Evolutionary conservation across 345 rosid species (phyloP).

Genomic region (Moricandia moricandioides): DNA sequence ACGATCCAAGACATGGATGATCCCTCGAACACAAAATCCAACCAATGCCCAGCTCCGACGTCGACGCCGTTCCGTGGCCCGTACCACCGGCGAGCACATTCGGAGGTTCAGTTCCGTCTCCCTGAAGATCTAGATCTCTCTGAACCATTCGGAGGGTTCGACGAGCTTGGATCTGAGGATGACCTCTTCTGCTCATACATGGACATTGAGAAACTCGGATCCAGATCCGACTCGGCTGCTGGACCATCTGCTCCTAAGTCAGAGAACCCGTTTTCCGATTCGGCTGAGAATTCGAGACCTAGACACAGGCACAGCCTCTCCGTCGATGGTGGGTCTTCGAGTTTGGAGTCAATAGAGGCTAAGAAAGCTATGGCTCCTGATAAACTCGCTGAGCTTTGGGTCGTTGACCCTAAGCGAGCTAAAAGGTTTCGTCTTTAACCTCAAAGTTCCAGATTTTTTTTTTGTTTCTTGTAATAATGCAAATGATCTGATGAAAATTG

Average conservation of each 20-base stretch:
- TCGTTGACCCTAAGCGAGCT: slow-evolving; percentile 77
- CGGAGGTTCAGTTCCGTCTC: slow-evolving; percentile 75
- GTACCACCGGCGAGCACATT: slow-evolving; percentile 75
- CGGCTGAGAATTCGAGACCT: slow-evolving; percentile 34
- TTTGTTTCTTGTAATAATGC: neutral
- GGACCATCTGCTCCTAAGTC: slow-evolving; percentile 39
- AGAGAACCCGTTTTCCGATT: slow-evolving; percentile 36
- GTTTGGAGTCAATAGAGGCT: slow-evolving; percentile 68
- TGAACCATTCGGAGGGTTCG: slow-evolving; percentile 53
- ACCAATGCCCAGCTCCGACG: slow-evolving; percentile 27
- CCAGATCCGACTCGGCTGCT: slow-evolving; percentile 43
- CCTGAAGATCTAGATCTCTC: slow-evolving; percentile 73
- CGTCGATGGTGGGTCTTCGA: slow-evolving; percentile 55
- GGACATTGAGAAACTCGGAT: slow-evolving; percentile 81
- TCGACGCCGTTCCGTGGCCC: slow-evolving; percentile 42
- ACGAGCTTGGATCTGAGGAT: slow-evolving; percentile 76
- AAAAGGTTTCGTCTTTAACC: neutral
- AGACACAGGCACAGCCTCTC: slow-evolving; percentile 87
- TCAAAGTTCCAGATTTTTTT: neutral
- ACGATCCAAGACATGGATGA: slow-evolving; percentile 40
- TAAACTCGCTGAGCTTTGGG: slow-evolving; percentile 86
- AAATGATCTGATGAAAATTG: neutral
- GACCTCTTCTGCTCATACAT: slow-evolving; percentile 73
- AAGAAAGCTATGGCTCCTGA: slow-evolving; percentile 97
- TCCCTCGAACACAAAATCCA: slow-evolving; percentile 33